phyloP scores from a whole-genome alignment of 371 early-diverging fungal genomes.

The Mortierella sp. region DNA sequence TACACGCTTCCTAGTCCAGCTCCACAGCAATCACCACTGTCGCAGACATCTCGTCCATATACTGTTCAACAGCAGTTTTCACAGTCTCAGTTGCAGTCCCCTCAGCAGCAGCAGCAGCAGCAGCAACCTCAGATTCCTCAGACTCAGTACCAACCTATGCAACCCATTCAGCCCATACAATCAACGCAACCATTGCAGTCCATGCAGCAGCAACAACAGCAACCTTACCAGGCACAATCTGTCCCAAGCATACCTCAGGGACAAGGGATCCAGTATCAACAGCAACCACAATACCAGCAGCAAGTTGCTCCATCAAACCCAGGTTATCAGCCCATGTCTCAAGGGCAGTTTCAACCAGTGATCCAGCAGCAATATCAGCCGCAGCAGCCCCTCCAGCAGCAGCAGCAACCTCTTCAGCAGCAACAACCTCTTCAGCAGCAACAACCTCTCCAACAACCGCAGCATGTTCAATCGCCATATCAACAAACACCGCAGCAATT shows the following conservation, averaged over 20 bases:
- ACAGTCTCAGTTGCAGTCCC: slow-evolving; percentile 32
- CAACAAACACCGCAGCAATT: slow-evolving; percentile 22
- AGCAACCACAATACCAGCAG: slow-evolving; percentile 36
- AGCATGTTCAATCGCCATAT: slow-evolving; percentile 8
- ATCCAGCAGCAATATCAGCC: slow-evolving; percentile 30
- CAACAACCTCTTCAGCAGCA: slow-evolving; percentile 7
- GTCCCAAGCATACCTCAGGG: slow-evolving; percentile 30
- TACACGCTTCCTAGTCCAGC: slow-evolving; percentile 26
- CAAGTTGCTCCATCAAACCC: slow-evolving; percentile 18
- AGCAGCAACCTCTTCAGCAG: slow-evolving; percentile 22
- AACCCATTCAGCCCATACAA: neutral
- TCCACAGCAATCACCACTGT: slow-evolving; percentile 41
- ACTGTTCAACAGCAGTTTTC: slow-evolving; percentile 30
- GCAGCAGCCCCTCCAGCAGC: slow-evolving; percentile 24
- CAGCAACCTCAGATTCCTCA: slow-evolving; percentile 18
- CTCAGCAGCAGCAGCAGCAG: slow-evolving; percentile 30
- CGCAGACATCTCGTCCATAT: slow-evolving; percentile 35
- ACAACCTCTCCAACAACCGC: slow-evolving; percentile 16
- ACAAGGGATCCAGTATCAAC: slow-evolving; percentile 39
- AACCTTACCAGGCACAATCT: slow-evolving; percentile 33
- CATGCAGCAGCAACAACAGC: slow-evolving; percentile 44
- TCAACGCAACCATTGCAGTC: slow-evolving; percentile 9
- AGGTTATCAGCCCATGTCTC: slow-evolving; percentile 22
- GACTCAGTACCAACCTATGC: slow-evolving; percentile 7
- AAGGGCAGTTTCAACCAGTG: slow-evolving; percentile 27